Percentiles rank a stretch among this genome's conserved stretches.
Evolutionary conservation across 352 stramenopile species (phyloP).

Genomic region (Thalassiosira exigua): DNA sequence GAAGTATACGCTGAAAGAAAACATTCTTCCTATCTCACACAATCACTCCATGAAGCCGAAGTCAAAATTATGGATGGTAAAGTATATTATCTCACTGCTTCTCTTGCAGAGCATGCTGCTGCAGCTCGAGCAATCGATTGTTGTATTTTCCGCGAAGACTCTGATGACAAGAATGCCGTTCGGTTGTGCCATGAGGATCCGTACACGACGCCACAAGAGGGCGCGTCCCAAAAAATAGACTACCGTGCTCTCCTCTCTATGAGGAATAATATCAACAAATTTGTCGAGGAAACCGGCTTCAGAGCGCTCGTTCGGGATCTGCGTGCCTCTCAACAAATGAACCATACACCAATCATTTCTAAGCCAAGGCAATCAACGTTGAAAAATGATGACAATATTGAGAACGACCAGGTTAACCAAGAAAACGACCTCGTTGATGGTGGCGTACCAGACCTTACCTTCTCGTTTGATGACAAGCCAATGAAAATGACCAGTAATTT

Average conservation of each 20-base stretch:
- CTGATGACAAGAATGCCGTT: neutral
- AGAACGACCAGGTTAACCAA: neutral
- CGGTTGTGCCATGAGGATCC: conserved; percentile 40
- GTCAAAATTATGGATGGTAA: conserved; percentile 24
- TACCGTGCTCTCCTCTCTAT: no score
- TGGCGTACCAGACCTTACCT: conserved; percentile 7
- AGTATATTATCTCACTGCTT: conserved; percentile 31
- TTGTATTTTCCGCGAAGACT: conserved; percentile 28
- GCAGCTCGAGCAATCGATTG: conserved; percentile 50
- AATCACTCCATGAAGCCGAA: conserved; percentile 19
- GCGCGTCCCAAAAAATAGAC: neutral
- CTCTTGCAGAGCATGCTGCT: conserved; percentile 33
- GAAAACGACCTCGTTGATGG: neutral
- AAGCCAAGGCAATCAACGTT: no score
- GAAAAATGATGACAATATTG: no score
- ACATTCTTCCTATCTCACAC: neutral
- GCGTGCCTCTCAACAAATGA: no score
- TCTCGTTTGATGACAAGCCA: conserved; percentile 27
- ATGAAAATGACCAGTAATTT: conserved; percentile 14
- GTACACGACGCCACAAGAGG: conserved; percentile 8
- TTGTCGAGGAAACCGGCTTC: no score
- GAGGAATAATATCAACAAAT: no score
- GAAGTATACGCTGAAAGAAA: neutral
- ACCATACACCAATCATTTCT: no score
- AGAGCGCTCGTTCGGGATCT: no score